phyloP scores from a whole-genome alignment of 2,329 filamentous ascomycete genomes.

The Sclerotinia borealis region DNA sequence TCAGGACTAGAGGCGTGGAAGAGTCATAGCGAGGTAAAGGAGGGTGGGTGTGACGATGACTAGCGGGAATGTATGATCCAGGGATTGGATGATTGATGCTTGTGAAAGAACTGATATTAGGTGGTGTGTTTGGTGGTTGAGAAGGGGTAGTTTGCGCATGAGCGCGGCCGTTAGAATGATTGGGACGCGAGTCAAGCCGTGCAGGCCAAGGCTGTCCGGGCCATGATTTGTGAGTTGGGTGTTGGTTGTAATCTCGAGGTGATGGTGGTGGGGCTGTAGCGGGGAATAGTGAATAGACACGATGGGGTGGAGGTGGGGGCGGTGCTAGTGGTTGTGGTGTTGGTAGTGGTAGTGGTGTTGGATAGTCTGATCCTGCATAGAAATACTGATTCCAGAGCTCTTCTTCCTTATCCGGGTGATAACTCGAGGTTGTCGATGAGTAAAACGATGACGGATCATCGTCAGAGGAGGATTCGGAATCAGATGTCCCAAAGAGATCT shows the following conservation, averaged over 20 bases:
- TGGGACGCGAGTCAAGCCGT: slow-evolving; percentile 7
- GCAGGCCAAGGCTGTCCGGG: slow-evolving; percentile 4
- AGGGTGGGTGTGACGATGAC: not conserved
- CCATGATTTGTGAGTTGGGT: slow-evolving; percentile 12
- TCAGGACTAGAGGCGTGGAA: not conserved
- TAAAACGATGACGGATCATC: slow-evolving; percentile 5
- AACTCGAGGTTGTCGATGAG: slow-evolving; percentile 11
- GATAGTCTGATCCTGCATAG: not conserved
- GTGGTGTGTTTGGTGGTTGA: not conserved
- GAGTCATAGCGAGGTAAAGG: not conserved
- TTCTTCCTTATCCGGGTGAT: slow-evolving; percentile 1
- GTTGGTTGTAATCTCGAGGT: not conserved
- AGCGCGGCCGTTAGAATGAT: not conserved
- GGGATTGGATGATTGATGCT: not conserved
- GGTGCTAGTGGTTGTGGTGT: not conserved
- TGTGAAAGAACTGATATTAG: not conserved
- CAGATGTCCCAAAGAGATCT: slow-evolving; percentile 4
- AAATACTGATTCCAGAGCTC: slow-evolving; percentile 12
- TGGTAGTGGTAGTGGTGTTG: not conserved
- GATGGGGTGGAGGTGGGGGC: not conserved
- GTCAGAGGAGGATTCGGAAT: not conserved
- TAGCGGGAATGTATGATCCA: not conserved
- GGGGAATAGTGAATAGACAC: slow-evolving; percentile 3
- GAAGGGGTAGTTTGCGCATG: slow-evolving; percentile 5
- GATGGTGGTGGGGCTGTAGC: not conserved